These are phyloP conservation scores for Odontarrhena argentea DNA, from an alignment of 345 rosid species.

Conservation along the genomic window DNA sequence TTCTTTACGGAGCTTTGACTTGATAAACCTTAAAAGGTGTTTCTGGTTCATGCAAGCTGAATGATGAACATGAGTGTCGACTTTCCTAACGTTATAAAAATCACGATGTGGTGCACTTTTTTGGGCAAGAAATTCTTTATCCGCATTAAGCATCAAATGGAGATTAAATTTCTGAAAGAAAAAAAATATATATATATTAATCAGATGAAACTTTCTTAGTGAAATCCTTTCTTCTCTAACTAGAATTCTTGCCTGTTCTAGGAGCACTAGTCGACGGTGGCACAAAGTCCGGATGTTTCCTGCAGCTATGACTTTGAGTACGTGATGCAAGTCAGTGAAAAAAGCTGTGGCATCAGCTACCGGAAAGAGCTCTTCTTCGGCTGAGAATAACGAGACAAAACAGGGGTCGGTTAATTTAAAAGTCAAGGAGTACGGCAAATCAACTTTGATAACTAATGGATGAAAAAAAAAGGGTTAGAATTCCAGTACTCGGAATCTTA, in stretches of 20 bases:
- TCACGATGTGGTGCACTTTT: constrained; percentile 99
- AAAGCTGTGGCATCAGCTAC: constrained; percentile 90
- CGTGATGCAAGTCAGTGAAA: constrained; percentile 86
- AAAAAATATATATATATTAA: constrained; percentile 24
- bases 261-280: constrained; percentile 85
- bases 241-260: constrained; percentile 71
- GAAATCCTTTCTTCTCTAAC: background rate
- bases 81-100: constrained; percentile 97
- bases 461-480: background rate
- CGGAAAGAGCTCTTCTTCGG: constrained; percentile 77
- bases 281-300: constrained; percentile 97
- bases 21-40: constrained; percentile 95
- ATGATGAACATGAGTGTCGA: constrained; percentile 98
- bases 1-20: constrained; percentile 95
- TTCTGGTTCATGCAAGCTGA: constrained; percentile 99
- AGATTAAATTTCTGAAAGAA: constrained; percentile 87
- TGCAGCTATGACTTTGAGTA: constrained; percentile 83
- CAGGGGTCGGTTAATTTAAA: background rate
- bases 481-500: constrained; percentile 42
- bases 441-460: background rate
- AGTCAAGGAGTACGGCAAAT: constrained; percentile 7
- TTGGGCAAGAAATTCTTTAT: constrained; percentile 94
- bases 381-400: constrained; percentile 44
- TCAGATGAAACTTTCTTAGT: constrained; percentile 18
- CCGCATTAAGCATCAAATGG: constrained; percentile 99